These are phyloP conservation scores for Spirogloea muscicola DNA, from an alignment of 139 green algal species.

Conservation along the genomic window DNA sequence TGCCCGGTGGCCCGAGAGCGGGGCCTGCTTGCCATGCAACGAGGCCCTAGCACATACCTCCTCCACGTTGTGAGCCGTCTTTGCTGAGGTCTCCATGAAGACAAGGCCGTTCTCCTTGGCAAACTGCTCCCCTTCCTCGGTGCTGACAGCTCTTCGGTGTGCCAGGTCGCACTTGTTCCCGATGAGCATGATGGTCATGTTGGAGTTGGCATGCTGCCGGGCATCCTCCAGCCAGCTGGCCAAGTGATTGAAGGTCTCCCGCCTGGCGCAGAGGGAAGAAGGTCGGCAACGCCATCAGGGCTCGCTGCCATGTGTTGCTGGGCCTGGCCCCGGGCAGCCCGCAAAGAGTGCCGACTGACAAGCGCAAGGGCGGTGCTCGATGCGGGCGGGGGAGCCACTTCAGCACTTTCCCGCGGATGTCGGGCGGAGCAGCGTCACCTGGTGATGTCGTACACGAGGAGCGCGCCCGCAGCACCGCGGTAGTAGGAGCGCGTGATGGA, in stretches of 20 bases:
- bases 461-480: slow-evolving; percentile 91
- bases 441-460: slow-evolving; percentile 99
- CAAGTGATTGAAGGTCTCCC: slow-evolving; percentile 97
- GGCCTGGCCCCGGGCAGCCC: too few species aligned
- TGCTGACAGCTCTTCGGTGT: slow-evolving; percentile 85
- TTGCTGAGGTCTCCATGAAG: slow-evolving; percentile 97
- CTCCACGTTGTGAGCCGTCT: slow-evolving; percentile 98
- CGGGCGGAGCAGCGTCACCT: slow-evolving; percentile 15
- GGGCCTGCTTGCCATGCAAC: too few species aligned
- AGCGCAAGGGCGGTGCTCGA: too few species aligned
- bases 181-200: slow-evolving; percentile 99
- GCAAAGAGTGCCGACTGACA: too few species aligned
- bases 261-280: slow-evolving; percentile 17
- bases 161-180: slow-evolving; percentile 97
- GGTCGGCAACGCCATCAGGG: too few species aligned
- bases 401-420: too few species aligned
- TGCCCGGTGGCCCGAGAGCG: too few species aligned
- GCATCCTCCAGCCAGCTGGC: slow-evolving; percentile 97
- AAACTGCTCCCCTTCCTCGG: slow-evolving; percentile 97
- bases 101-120: slow-evolving; percentile 96
- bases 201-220: slow-evolving; percentile 95
- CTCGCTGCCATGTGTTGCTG: too few species aligned
- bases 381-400: too few species aligned
- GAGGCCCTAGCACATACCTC: slow-evolving; percentile 54
- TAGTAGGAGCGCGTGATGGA: slow-evolving; percentile 99